Evolutionary conservation across 2,329 filamentous ascomycete genomes (phyloP), one percentile per base, ranked within the genome.

Genomic region (Epichloe bromicola): DNA sequence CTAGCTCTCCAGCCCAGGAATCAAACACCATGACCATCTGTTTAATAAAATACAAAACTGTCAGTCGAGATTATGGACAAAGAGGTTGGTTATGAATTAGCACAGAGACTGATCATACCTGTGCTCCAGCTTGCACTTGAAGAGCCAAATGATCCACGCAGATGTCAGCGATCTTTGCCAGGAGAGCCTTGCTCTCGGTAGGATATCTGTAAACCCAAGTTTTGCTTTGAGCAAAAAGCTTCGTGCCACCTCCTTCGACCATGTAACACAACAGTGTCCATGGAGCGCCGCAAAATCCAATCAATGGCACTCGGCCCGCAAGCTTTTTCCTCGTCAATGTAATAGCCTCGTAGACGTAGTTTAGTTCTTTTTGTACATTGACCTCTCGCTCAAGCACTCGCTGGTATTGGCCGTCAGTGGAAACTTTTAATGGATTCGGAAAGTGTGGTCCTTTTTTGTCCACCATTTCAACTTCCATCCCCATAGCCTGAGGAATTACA

Each of bases 181-280:
- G 71, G 57, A 98, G 70, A 54, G 76, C 80, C 72, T 93, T 89
- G 54, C 84, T 83, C 65, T 86, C 88, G 56, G 86, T 75, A 0
- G 86, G 78, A 62, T 96, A 88, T 68, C 81, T 88, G 75, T 91
- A 98, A 54, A 97, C 83, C 93, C 93, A 98, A 26, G 86, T 95
- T 78, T 98, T 98, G 62, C 82, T 85, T 70, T 95, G 84, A 54
- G 87, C 82, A 71, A 97, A 97, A 64, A 97, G 75, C 74, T 97
- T 97, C 59, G 86, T 94, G 42, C 93, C 93, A 46, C 93, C 93
- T 15, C 93, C 93, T 70, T 98, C 93, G 17, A 97, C 88, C 93
- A 98, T 98, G 73, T 98, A 98, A 73, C 91, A 95, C 63, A 98
- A 78, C 53, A 98, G 70, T 2, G 93, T 98, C 88, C 93, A 98